Base-by-base conservation (phyloP, 106 monocot species). In the Acorus calamus region DNA sequence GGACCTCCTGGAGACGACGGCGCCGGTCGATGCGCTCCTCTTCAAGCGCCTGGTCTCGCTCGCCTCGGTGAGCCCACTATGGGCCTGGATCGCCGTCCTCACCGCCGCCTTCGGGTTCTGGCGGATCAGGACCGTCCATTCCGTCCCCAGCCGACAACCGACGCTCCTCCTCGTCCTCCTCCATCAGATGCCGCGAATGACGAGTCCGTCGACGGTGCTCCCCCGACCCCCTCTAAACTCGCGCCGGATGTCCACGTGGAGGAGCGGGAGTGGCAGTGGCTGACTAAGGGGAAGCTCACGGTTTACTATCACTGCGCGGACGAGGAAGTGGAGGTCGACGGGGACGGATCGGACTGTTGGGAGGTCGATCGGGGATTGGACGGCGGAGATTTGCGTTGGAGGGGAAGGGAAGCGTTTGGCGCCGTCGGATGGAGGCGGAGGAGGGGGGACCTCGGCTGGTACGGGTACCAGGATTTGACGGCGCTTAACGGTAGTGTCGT, bases 401-500 rank as follows among this genome's bases (percentile, higher is more conserved):
- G 51, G 45, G 11, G 28, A 49, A 42, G 47, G 50, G 3, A 63
- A 46, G 47, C 46, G 28, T 28, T 28, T 28, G 11, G 41, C 47
- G 43, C 55, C 55, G 3, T 11, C 10, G 60, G 52, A 54, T 71
- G 53, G 10, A 41, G 66, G 51, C 7, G 56, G 73, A 64, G 60
- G 57, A 79, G 61, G 13, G 73, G 73, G 12, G 75, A 76, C 55
- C 49, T 84, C 42, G 84, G 82, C 6, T 80, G 87, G 87, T 76
- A 86, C 70, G 14, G 71, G 55, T 80, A 69, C 73, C 81, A 82
- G 77, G 79, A 87, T 49, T 14, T 66, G 60, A 66, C 74, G 65
- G 68, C 56, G 70, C 46, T 92, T 54, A 84, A 77, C 76, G 92
- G 92, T 9, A 87, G 66, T 64, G 84, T 92, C 1, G 84, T 92